Conservation (phyloP, 148 eudicot species). For the Chenopodium album region DNA sequence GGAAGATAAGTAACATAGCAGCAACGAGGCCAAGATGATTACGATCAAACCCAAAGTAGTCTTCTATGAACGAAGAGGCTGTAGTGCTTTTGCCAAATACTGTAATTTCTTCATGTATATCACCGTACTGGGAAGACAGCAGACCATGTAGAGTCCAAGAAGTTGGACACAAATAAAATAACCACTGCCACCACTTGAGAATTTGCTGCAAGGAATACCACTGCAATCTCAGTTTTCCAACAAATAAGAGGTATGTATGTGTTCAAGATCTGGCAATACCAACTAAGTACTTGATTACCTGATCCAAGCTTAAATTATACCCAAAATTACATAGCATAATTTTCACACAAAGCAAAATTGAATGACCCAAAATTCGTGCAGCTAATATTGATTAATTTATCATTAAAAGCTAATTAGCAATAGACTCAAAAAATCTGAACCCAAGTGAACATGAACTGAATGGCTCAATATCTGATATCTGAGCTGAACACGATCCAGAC, state of each 20-base stretch:
- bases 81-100: slow-evolving; percentile 49
- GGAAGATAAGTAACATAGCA: slow-evolving; percentile 47
- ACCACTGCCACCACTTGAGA: slow-evolving; percentile 82
- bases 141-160: slow-evolving; percentile 67
- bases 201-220: slow-evolving; percentile 47
- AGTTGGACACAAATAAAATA: slow-evolving; percentile 56
- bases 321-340: neutral
- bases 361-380: too few species aligned
- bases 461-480: too few species aligned
- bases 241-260: neutral
- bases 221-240: neutral
- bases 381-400: too few species aligned
- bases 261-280: neutral
- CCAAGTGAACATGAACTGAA: too few species aligned
- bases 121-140: slow-evolving; percentile 74
- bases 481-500: too few species aligned
- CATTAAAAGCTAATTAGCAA: too few species aligned
- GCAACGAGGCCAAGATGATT: slow-evolving; percentile 48
- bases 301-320: neutral
- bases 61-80: slow-evolving; percentile 48
- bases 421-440: too few species aligned
- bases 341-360: too few species aligned
- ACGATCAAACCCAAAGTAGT: slow-evolving; percentile 60
- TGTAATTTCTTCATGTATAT: slow-evolving; percentile 35
- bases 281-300: neutral